Evolutionary conservation across 345 rosid genomes (phyloP), one percentile per base, ranked within the genome.

Genomic region (Conringia planisiliqua): DNA sequence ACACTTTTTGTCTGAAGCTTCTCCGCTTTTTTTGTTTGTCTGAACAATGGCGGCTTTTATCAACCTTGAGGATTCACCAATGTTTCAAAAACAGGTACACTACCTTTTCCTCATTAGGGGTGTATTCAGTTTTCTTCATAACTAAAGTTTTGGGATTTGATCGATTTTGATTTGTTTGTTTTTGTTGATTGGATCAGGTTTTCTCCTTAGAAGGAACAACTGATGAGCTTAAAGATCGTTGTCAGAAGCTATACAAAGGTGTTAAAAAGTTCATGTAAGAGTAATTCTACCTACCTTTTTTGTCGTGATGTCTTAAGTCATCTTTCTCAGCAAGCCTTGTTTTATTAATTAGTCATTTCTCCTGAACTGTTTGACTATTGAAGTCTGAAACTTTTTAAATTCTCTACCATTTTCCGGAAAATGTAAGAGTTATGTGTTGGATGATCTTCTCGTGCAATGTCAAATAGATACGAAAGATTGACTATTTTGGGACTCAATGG

Each of bases 41-140:
- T 56, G 27, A 61, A 17, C 68, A 79, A 86, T 86, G 93, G 81
- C 87, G 64, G 71, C 82, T 7, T 89, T 85, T 66, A 80, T 83
- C 75, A 84, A 85, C 66, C 86, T 89, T 30, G 93, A 89, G 27
- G 93, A 89, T 79, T 89, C 91, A 2, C 93, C 91, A 22, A 89
- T 86, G 93, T 89, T 86, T 72, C 86, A 83, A 43, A 89, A 86
- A 81, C 89, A 85, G 86, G 93, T 85, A 71, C 70, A 22, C 47
- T 18, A 24, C 18, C 43, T 11, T 10, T 5, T 6, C 17, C 22
- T 1, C 35, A 18, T 71, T 22, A 20, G 9, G 7, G 20, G 42
- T 70, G 10, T 22, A 44, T 48, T 47, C 35, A 42, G 11, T 0
- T 10, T 20, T 59, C 26, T 17, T 46, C 22, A 11, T 27, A 32